These are phyloP conservation scores for Fusarium secorum DNA, from an alignment of 2,329 filamentous ascomycete species.

Conservation along the genomic window DNA sequence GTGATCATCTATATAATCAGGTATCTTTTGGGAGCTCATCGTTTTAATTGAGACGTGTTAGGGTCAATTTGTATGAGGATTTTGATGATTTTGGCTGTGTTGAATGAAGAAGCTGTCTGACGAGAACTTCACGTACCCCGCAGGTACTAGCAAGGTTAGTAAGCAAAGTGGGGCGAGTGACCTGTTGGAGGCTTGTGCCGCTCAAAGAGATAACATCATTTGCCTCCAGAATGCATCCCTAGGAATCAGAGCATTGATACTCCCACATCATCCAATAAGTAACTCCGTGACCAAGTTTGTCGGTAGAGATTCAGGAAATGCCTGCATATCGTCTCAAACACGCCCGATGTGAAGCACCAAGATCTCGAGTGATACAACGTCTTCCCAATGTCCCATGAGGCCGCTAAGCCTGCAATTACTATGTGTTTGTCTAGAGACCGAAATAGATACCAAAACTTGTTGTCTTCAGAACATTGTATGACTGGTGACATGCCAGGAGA, in stretches of 20 bases:
- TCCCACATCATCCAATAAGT: background rate
- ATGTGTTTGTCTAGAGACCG: background rate
- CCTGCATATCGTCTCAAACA: background rate
- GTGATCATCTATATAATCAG: too few relatives aligned
- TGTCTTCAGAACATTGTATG: background rate
- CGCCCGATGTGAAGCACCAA: background rate
- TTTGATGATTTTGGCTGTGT: too few relatives aligned
- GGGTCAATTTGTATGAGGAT: too few relatives aligned
- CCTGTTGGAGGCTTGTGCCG: too few relatives aligned
- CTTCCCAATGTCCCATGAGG: background rate
- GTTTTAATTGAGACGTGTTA: too few relatives aligned
- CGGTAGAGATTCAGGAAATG: background rate
- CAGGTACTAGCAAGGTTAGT: too few relatives aligned
- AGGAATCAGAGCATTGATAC: background rate
- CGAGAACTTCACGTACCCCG: too few relatives aligned
- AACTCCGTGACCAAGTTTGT: background rate
- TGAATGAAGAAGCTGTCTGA: too few relatives aligned
- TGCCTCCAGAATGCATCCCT: background rate
- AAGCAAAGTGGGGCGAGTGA: too few relatives aligned
- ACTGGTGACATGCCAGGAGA: constrained; percentile 6
- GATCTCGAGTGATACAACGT: background rate
- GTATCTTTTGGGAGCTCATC: too few relatives aligned
- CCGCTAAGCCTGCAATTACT: background rate
- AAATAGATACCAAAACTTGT: background rate
- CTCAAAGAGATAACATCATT: background rate